Conservation (phyloP, 2,329 filamentous ascomycete species). For the Microsporum audouinii region DNA sequence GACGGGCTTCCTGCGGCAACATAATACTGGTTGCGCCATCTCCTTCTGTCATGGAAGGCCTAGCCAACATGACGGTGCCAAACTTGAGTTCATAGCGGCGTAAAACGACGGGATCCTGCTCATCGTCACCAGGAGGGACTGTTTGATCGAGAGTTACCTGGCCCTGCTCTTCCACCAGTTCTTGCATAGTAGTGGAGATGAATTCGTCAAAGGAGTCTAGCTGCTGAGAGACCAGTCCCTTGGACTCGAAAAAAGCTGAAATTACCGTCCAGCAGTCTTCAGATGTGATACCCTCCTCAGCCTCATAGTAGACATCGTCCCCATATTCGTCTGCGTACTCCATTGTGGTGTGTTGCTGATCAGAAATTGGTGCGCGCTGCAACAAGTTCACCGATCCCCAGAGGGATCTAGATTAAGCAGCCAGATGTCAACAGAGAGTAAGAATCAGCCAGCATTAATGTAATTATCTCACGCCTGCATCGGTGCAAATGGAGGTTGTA, state of each 20-base stretch:
- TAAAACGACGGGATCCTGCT: conserved; percentile 64
- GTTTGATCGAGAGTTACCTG: conserved; percentile 89
- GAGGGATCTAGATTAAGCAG: conserved; percentile 5
- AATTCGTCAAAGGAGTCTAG: conserved; percentile 98
- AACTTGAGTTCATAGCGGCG: conserved; percentile 94
- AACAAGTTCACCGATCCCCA: conserved; percentile 7
- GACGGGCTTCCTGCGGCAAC: conserved; percentile 84
- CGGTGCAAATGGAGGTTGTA: background rate
- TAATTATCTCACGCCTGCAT: background rate
- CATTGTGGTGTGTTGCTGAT: conserved; percentile 27
- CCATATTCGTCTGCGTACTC: conserved; percentile 55
- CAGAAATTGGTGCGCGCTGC: background rate
- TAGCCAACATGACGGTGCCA: conserved; percentile 75
- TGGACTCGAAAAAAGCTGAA: conserved; percentile 89
- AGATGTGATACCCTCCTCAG: conserved; percentile 67
- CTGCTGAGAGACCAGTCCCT: conserved; percentile 93
- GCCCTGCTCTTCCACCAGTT: conserved; percentile 85
- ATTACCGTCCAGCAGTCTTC: conserved; percentile 99
- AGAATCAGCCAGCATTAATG: background rate
- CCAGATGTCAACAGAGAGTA: background rate
- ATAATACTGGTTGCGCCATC: conserved; percentile 79
- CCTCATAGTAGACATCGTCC: conserved; percentile 56
- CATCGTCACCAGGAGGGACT: conserved; percentile 62
- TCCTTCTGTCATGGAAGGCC: conserved; percentile 83
- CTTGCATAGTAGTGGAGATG: conserved; percentile 83